These are phyloP conservation scores for Ramaria rubella DNA, from an alignment of 768 basidiomycete species.

Conservation along the genomic window DNA sequence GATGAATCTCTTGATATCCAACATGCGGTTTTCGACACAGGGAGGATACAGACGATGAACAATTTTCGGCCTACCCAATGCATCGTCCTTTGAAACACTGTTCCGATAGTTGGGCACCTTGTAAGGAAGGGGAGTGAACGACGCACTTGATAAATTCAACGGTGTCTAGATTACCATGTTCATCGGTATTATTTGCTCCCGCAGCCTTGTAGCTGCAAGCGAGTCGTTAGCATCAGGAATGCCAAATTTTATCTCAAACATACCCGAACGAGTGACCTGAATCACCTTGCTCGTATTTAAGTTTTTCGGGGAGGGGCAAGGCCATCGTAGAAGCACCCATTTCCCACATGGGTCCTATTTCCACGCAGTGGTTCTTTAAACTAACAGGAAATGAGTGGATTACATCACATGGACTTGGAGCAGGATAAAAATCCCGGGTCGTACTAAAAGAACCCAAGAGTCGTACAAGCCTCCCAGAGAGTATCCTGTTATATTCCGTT, in stretches of 20 bases:
- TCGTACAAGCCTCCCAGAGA: conserved; percentile 42
- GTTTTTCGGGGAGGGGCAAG: conserved; percentile 36
- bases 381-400: conserved; percentile 16
- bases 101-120: background rate
- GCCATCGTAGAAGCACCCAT: conserved; percentile 37
- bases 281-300: conserved; percentile 39
- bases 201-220: conserved; percentile 22
- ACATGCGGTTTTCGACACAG: conserved; percentile 25
- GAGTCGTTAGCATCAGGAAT: background rate
- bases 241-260: background rate
- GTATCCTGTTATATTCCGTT: conserved; percentile 16
- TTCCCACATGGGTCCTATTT: conserved; percentile 35
- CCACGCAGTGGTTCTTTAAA: conserved; percentile 38
- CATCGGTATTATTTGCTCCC: conserved; percentile 27
- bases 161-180: conserved; percentile 23
- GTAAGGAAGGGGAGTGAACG: background rate
- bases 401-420: background rate
- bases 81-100: conserved; percentile 28
- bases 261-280: conserved; percentile 35
- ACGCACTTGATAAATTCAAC: conserved; percentile 26
- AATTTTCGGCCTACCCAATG: conserved; percentile 25
- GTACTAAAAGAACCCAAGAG: conserved; percentile 50
- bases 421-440: too few relatives aligned
- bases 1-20: conserved; percentile 23
- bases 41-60: conserved; percentile 29